Evolutionary conservation across 2,329 filamentous ascomycete species (phyloP), one percentile per base, ranked within the genome.

Genomic region (Epichloe scottii): DNA sequence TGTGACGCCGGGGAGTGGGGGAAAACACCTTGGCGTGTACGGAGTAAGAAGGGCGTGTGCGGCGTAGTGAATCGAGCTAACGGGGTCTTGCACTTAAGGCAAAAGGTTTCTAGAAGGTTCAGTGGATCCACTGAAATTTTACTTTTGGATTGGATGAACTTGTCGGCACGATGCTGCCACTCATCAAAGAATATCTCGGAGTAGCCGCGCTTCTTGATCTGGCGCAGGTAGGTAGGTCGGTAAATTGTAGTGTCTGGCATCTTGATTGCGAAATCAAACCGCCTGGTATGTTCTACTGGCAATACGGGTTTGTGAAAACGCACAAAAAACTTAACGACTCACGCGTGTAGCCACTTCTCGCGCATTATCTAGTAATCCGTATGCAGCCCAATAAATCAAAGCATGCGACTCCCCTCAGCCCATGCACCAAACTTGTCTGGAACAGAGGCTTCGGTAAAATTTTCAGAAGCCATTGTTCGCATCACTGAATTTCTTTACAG

Each of bases 71-170:
- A 33, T 41, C 43, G 17, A 26, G 15, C 33, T 53, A 56, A 53
- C 52, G 67, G 57, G 64, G 62, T 47, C 48, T 61, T 71, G 66
- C 64, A 63, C 46, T 55, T 68, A 70, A 54, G 51, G 57, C 53
- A 51, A 58, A 50, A 57, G 51, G 59, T 60, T 71, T 71, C 69
- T 70, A 69, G 69, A 71, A 71, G 66, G 58, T 71, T 71, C 69
- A 66, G 68, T 71, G 69, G 68, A 65, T 59, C 23, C 8, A 6
- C 19, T 4, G 23, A 8, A 19, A 30, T 39, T 19, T 10, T 8
- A 21, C 39, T 19, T 43, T 15, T 12, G 21, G 40, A 42, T 26
- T 42, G 40, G 40, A 26, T 17, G 21, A 21, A 21, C 5, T 39
- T 14, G 19, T 19, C 19, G 19, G 19, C 19, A 19, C 19, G 3